phyloP scores from a whole-genome alignment of 148 eudicot genomes.

The Arctostaphylos glauca region DNA sequence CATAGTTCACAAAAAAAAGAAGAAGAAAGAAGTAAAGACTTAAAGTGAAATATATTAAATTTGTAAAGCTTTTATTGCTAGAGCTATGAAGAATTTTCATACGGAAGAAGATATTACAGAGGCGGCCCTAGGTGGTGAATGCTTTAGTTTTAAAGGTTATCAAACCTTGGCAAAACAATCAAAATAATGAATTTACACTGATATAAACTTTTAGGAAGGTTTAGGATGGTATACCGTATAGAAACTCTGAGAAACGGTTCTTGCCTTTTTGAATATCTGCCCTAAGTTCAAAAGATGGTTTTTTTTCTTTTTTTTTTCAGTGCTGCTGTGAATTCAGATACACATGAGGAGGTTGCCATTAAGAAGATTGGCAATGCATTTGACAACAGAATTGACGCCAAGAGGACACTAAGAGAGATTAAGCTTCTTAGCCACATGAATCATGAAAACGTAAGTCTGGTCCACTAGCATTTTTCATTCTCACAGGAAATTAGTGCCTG shows the following conservation, averaged over 20 bases:
- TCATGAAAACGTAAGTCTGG: conserved; percentile 63
- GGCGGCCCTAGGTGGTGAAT: neutral
- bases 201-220: neutral
- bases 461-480: neutral
- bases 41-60: too few species aligned
- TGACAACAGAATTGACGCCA: conserved; percentile 73
- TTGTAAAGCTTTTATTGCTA: too few species aligned
- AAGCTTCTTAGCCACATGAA: conserved; percentile 73
- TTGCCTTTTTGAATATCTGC: neutral
- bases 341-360: conserved; percentile 70
- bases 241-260: neutral
- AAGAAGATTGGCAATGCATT: conserved; percentile 89
- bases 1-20: too few species aligned
- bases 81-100: neutral
- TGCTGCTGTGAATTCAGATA: conserved; percentile 75
- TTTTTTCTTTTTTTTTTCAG: conserved; percentile 28
- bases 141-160: neutral
- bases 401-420: conserved; percentile 78
- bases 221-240: neutral
- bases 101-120: neutral
- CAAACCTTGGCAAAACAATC: neutral
- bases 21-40: too few species aligned
- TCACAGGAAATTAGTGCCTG: neutral
- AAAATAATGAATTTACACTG: neutral
- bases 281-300: neutral